These are phyloP conservation scores for Abortiporus biennis DNA, from an alignment of 1,284 basidiomycete species.

Conservation along the genomic window DNA sequence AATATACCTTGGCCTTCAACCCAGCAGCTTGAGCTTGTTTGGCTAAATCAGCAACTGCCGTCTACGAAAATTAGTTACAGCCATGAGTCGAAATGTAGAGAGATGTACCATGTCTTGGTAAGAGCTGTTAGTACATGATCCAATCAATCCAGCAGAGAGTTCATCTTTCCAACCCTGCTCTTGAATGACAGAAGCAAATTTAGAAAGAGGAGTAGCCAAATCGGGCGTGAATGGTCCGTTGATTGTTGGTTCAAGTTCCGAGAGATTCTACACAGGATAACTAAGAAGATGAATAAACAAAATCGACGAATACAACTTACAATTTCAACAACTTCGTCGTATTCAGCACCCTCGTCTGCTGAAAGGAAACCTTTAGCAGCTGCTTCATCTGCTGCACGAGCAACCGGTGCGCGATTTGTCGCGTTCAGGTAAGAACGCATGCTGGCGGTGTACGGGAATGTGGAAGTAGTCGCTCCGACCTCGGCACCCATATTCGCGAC, in stretches of 20 bases:
- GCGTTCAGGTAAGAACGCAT: conserved; percentile 91
- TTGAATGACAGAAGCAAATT: conserved; percentile 78
- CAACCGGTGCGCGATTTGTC: conserved; percentile 87
- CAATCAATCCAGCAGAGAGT: conserved; percentile 89
- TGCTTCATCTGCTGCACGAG: conserved; percentile 84
- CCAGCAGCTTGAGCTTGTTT: conserved; percentile 85
- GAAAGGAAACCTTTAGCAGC: conserved; percentile 71
- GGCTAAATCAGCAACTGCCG: conserved; percentile 87
- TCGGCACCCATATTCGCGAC: conserved; percentile 99
- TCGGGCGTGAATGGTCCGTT: conserved; percentile 99
- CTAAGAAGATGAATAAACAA: not conserved
- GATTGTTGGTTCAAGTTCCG: conserved; percentile 89
- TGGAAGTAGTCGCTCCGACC: conserved; percentile 96
- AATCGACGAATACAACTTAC: conserved; percentile 38
- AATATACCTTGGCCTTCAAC: conserved; percentile 63
- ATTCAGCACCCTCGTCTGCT: conserved; percentile 89
- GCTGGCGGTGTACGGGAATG: conserved; percentile 90
- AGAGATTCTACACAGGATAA: conserved; percentile 60
- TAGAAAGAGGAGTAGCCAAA: conserved; percentile 91
- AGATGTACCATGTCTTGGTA: conserved; percentile 85
- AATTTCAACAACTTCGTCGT: conserved; percentile 94
- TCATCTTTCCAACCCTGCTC: conserved; percentile 90
- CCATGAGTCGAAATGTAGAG: not conserved
- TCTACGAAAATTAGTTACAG: conserved; percentile 31
- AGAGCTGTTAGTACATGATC: conserved; percentile 97